A percentile compares a stretch with the other conserved stretches of the same genome.
phyloP scores from a whole-genome alignment of 2,329 filamentous ascomycete genomes.

The Penicillium sp. region DNA sequence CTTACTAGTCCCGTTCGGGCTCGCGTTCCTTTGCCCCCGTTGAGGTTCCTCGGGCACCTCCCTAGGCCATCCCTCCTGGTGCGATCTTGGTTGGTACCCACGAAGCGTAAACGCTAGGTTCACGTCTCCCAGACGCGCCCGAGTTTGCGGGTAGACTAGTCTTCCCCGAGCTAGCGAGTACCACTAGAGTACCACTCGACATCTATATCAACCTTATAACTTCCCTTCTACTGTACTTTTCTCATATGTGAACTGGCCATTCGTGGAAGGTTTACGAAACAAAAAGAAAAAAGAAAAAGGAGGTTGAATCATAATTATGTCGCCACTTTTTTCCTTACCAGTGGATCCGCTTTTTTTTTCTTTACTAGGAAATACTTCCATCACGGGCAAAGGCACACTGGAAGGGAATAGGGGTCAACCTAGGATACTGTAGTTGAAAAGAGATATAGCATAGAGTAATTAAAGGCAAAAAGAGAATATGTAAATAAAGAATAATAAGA shows the following conservation, averaged over 20 bases:
- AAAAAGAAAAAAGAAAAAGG: conserved; percentile 3
- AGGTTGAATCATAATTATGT: conserved; percentile 10
- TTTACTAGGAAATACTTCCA: conserved; percentile 6
- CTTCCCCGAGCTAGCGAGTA: conserved; percentile 11
- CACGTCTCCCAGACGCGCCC: conserved; percentile 26
- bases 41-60: conserved; percentile 30
- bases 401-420: conserved; percentile 23
- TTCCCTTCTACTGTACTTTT: neutral
- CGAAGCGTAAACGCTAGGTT: conserved; percentile 33
- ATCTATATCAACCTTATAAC: neutral
- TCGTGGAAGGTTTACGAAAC: neutral
- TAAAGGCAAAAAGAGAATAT: no score
- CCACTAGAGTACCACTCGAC: neutral
- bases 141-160: conserved; percentile 35
- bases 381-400: conserved; percentile 17
- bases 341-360: conserved; percentile 6
- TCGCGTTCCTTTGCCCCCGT: conserved; percentile 17
- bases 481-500: no score
- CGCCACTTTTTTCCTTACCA: conserved; percentile 16
- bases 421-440: no score
- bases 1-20: conserved; percentile 9
- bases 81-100: conserved; percentile 32
- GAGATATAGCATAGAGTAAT: no score
- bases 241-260: neutral
- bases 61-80: conserved; percentile 19